These are phyloP conservation scores for Starmerella bacillaris DNA, from an alignment of 805 yeast species.

Conservation along the genomic window DNA sequence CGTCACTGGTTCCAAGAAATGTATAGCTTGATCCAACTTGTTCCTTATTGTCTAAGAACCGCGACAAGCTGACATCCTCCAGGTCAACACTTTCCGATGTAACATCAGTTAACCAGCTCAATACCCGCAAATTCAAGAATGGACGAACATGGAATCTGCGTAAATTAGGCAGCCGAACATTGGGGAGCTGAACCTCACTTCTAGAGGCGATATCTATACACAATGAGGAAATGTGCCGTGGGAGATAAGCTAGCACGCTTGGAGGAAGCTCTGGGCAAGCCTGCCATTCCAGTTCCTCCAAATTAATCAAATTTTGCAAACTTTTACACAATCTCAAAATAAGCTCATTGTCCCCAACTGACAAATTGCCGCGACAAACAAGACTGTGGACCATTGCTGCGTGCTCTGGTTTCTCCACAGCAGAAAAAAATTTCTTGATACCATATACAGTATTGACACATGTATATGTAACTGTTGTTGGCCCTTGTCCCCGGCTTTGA, in stretches of 20 bases:
- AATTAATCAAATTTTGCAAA: slow-evolving; percentile 14
- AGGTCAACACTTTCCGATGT: slow-evolving; percentile 9
- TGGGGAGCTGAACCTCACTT: not conserved
- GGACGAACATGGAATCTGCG: slow-evolving; percentile 17
- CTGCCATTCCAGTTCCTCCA: slow-evolving; percentile 20
- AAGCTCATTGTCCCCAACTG: slow-evolving; percentile 19
- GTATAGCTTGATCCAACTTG: slow-evolving; percentile 20
- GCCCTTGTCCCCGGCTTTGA: no score
- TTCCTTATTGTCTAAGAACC: slow-evolving; percentile 13
- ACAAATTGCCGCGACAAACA: slow-evolving; percentile 14
- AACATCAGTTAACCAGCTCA: slow-evolving; percentile 14
- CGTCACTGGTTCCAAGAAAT: slow-evolving; percentile 17
- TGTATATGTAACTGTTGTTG: slow-evolving; percentile 3
- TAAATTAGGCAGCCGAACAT: slow-evolving; percentile 10
- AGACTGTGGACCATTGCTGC: slow-evolving; percentile 14
- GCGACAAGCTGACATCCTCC: slow-evolving; percentile 14
- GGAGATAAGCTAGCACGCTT: slow-evolving; percentile 15
- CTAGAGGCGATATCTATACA: not conserved
- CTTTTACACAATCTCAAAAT: slow-evolving; percentile 11
- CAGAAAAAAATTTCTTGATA: slow-evolving; percentile 18
- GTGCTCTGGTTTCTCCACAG: slow-evolving; percentile 11
- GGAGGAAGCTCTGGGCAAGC: slow-evolving; percentile 22
- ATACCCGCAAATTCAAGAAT: slow-evolving; percentile 12
- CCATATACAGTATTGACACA: slow-evolving; percentile 20
- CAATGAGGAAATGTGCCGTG: slow-evolving; percentile 3